phyloP scores from a whole-genome alignment of 2,329 filamentous ascomycete species.

The Eutypa lata region DNA sequence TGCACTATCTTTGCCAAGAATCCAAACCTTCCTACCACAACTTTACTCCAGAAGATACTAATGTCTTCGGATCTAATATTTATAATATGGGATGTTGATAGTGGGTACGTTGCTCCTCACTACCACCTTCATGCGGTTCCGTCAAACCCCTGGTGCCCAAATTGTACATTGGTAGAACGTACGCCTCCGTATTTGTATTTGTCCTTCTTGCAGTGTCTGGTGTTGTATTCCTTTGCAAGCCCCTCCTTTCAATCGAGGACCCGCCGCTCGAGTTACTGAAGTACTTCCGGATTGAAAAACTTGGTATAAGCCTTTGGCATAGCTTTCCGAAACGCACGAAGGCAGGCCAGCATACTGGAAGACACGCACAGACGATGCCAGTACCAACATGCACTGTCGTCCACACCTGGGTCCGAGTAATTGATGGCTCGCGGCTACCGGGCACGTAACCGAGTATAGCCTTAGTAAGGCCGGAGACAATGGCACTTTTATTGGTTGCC shows the following conservation, averaged over 20 bases:
- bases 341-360: conserved; percentile 17
- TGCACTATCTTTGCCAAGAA: too few species aligned
- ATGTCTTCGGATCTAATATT: too few species aligned
- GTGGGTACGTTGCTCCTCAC: too few species aligned
- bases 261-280: conserved; percentile 1
- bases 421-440: conserved; percentile 7
- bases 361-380: conserved; percentile 21
- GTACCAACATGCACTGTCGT: conserved; percentile 19
- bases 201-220: neutral
- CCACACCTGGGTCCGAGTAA: conserved; percentile 12
- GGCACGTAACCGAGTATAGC: conserved; percentile 10
- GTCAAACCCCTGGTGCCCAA: too few species aligned
- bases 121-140: too few species aligned
- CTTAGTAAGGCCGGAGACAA: conserved; percentile 12
- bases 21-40: too few species aligned
- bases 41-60: too few species aligned
- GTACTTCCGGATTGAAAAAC: conserved; percentile 1
- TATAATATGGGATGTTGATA: too few species aligned
- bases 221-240: neutral
- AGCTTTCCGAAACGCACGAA: conserved; percentile 5
- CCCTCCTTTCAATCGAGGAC: conserved; percentile 1
- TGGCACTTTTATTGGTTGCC: conserved; percentile 3
- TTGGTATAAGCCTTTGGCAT: neutral
- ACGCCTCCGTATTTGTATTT: too few species aligned
- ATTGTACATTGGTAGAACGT: too few species aligned